Evolutionary conservation across 2,329 filamentous ascomycete genomes (phyloP).

Genomic region (Microcyclospora tardicrescens): DNA sequence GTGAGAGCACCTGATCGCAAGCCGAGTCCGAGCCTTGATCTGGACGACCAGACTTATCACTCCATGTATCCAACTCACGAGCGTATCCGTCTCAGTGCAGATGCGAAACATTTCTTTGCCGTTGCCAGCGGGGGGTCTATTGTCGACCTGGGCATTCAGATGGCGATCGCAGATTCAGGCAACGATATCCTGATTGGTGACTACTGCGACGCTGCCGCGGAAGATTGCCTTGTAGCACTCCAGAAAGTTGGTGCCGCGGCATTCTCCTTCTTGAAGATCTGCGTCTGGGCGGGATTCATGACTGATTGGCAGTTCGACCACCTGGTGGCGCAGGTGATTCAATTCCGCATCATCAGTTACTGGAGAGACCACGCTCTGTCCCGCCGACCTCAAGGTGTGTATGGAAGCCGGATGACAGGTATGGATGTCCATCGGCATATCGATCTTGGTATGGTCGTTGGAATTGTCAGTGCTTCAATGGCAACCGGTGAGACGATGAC

Average conservation of each 20-base stretch:
- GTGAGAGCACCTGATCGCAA: too few relatives aligned
- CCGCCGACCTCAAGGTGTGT: neutral
- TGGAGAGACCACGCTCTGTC: constrained; percentile 2
- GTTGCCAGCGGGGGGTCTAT: neutral
- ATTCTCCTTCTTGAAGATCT: constrained; percentile 2
- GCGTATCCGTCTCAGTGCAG: constrained; percentile 1
- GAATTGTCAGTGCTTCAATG: constrained; percentile 1
- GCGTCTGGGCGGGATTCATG: constrained; percentile 1
- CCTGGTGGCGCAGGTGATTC: constrained; percentile 2
- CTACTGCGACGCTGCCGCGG: constrained; percentile 2
- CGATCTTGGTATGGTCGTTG: constrained; percentile 1
- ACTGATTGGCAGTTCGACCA: constrained; percentile 3
- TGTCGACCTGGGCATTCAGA: constrained; percentile 1
- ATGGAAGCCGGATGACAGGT: constrained; percentile 2
- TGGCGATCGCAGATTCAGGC: constrained; percentile 4
- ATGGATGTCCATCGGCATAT: constrained; percentile 1
- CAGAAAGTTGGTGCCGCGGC: constrained; percentile 2
- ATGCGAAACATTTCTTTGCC: constrained; percentile 4
- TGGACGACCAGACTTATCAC: constrained; percentile 1
- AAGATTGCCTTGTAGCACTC: neutral
- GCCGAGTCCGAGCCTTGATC: too few relatives aligned
- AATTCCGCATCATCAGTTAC: constrained; percentile 2
- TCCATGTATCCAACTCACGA: constrained; percentile 1
- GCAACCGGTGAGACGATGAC: constrained; percentile 1
- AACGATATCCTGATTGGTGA: constrained; percentile 4